Evolutionary conservation across 2,329 filamentous ascomycete genomes (phyloP).

Genomic region (Cordyceps farinosa): DNA sequence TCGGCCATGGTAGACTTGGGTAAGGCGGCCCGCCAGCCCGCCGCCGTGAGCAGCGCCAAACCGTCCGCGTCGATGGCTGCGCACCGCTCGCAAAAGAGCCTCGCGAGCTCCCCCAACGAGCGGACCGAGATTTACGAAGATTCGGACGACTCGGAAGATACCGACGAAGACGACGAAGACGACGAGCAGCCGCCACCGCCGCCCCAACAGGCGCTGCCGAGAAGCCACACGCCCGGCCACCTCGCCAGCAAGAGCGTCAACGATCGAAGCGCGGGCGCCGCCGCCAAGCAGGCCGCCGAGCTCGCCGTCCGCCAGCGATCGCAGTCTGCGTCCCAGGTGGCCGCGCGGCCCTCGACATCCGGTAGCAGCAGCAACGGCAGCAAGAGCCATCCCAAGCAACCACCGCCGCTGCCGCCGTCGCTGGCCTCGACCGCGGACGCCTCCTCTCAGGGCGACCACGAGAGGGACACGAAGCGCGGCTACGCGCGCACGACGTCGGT

Average conservation of each 20-base stretch:
- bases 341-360: slow-evolving; percentile 28
- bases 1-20: slow-evolving; percentile 14
- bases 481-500: slow-evolving; percentile 14
- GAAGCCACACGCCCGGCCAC: slow-evolving; percentile 61
- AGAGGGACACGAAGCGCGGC: slow-evolving; percentile 20
- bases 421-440: background rate
- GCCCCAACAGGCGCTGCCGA: slow-evolving; percentile 35
- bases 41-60: slow-evolving; percentile 10
- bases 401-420: slow-evolving; percentile 24
- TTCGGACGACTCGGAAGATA: slow-evolving; percentile 35
- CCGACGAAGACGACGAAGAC: slow-evolving; percentile 35
- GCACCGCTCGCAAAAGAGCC: slow-evolving; percentile 15
- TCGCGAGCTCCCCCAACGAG: slow-evolving; percentile 11
- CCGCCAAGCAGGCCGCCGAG: slow-evolving; percentile 39
- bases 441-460: slow-evolving; percentile 24
- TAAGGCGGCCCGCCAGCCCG: slow-evolving; percentile 11
- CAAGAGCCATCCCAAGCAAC: slow-evolving; percentile 21
- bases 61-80: background rate
- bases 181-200: slow-evolving; percentile 30
- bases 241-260: slow-evolving; percentile 54
- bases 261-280: slow-evolving; percentile 43
- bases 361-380: slow-evolving; percentile 24
- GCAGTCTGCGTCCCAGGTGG: slow-evolving; percentile 44
- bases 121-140: slow-evolving; percentile 34
- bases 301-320: slow-evolving; percentile 52